A percentile compares a stretch with the other conserved stretches of the same genome.
Conservation (phyloP, 2,329 filamentous ascomycete species). For the Nemania sp. region DNA sequence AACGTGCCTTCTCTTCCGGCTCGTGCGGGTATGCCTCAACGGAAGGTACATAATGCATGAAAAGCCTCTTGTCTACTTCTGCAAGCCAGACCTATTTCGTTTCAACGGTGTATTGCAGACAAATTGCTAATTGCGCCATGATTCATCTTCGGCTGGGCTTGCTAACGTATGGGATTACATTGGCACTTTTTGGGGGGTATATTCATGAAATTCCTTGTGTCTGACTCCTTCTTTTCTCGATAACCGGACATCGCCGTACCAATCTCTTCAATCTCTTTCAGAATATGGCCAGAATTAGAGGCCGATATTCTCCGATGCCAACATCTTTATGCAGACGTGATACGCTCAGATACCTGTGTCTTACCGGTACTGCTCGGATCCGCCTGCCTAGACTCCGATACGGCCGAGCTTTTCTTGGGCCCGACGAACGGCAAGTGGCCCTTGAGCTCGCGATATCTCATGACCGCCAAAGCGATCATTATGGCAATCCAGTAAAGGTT, state of each 20-base stretch:
- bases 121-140: too few species aligned
- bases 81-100: too few species aligned
- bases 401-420: conserved; percentile 21
- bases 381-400: conserved; percentile 3
- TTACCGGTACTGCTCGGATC: background rate
- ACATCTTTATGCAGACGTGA: conserved; percentile 5
- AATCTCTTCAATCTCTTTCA: background rate
- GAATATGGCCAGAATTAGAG: background rate
- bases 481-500: conserved; percentile 83
- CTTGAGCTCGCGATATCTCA: conserved; percentile 68
- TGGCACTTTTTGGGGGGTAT: too few species aligned
- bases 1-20: too few species aligned
- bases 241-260: too few species aligned
- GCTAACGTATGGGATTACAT: too few species aligned
- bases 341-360: conserved; percentile 6
- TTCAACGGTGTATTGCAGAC: too few species aligned
- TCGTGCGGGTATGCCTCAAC: too few species aligned
- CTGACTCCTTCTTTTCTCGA: background rate
- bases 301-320: background rate
- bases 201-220: background rate
- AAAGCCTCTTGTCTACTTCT: too few species aligned
- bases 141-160: too few species aligned
- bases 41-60: too few species aligned
- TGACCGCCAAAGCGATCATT: conserved; percentile 63
- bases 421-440: conserved; percentile 52